Percentiles rank a stretch among this genome's conserved stretches.
phyloP scores from a whole-genome alignment of 129 eudicot genomes.

The Mikania micrantha region DNA sequence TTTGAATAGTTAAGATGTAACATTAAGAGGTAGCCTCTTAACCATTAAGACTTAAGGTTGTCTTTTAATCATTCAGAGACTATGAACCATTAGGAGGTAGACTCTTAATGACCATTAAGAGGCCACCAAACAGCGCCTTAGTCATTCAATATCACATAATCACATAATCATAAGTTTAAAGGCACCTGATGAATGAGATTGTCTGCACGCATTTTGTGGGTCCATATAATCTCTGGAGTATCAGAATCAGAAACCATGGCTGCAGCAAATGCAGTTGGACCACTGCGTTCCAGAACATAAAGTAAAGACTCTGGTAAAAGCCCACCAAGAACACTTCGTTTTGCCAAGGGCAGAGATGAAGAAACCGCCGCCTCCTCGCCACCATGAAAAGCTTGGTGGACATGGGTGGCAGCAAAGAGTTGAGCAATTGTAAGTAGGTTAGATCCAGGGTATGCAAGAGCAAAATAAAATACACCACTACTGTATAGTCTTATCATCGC shows the following conservation, averaged over 20 bases:
- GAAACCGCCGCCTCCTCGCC: conserved; percentile 99
- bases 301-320: conserved; percentile 94
- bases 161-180: background rate
- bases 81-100: too few species aligned
- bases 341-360: conserved; percentile 91
- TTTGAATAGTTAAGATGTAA: too few species aligned
- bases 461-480: conserved; percentile 91
- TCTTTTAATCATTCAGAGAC: too few species aligned
- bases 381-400: conserved; percentile 96
- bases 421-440: conserved; percentile 86
- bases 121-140: too few species aligned
- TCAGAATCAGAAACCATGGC: conserved; percentile 99
- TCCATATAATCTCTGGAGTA: conserved; percentile 99
- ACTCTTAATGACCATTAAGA: too few species aligned
- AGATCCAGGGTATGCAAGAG: conserved; percentile 97
- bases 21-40: too few species aligned
- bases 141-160: background rate
- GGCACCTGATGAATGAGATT: conserved; percentile 86
- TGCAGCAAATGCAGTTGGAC: conserved; percentile 95
- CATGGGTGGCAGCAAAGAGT: conserved; percentile 43
- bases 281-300: conserved; percentile 94
- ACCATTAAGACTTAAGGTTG: too few species aligned
- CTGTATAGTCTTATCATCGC: conserved; percentile 96
- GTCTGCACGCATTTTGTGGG: conserved; percentile 98
- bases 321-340: conserved; percentile 95